Evolutionary conservation across 2,329 filamentous ascomycete species (phyloP).

Genomic region (Aspergillus terreus): DNA sequence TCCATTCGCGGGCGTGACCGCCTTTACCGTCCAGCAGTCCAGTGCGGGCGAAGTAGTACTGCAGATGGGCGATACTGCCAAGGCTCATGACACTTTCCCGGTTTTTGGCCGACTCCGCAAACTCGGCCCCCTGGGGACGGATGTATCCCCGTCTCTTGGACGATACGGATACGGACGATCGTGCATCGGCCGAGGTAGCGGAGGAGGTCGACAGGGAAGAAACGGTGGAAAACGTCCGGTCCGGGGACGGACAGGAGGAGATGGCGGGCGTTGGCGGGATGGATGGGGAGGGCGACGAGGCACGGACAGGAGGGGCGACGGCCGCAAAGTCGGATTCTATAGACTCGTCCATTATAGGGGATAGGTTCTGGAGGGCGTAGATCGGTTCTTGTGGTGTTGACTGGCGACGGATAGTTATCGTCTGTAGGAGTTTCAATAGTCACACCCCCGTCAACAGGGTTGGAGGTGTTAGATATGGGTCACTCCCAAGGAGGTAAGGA

Average conservation of each 20-base stretch:
- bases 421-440: not conserved
- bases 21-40: constrained; percentile 92
- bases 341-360: constrained; percentile 26
- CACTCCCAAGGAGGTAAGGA: constrained; percentile 10
- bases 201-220: constrained; percentile 46
- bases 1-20: constrained; percentile 72
- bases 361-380: constrained; percentile 1
- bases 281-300: constrained; percentile 38
- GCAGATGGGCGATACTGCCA: constrained; percentile 92
- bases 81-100: constrained; percentile 94
- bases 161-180: constrained; percentile 40
- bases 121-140: constrained; percentile 80
- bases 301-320: constrained; percentile 24
- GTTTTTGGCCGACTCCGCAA: constrained; percentile 83
- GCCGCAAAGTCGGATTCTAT: constrained; percentile 14
- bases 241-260: constrained; percentile 42
- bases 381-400: constrained; percentile 3
- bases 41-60: constrained; percentile 97
- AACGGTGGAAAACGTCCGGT: constrained; percentile 44
- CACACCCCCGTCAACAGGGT: not conserved
- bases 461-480: not conserved
- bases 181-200: constrained; percentile 39
- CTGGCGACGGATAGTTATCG: not conserved
- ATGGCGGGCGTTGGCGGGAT: constrained; percentile 42
- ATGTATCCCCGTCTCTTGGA: constrained; percentile 74